Conservation (phyloP, 495 filamentous ascomycete genomes). For the Penicillium maclennaniae region DNA sequence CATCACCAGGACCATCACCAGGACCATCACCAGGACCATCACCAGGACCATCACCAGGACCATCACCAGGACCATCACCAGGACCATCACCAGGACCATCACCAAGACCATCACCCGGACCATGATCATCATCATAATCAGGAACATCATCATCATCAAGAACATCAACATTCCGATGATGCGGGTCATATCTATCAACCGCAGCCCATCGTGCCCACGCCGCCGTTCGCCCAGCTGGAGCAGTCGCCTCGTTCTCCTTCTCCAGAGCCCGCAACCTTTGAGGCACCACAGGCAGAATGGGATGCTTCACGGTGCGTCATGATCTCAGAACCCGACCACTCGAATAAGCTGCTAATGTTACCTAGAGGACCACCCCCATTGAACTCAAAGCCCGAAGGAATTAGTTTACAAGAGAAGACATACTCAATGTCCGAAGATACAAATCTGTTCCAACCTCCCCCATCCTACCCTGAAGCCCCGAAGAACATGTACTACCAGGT, state of each 20-base stretch:
- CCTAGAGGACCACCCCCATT: conserved; percentile 67
- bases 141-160: too few species aligned
- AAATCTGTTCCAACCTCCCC: conserved; percentile 68
- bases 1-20: too few species aligned
- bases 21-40: too few species aligned
- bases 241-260: conserved; percentile 38
- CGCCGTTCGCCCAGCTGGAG: conserved; percentile 21
- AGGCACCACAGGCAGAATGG: conserved; percentile 59
- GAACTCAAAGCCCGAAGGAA: conserved; percentile 72
- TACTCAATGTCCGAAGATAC: conserved; percentile 75
- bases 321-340: background rate
- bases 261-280: conserved; percentile 35
- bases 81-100: conserved; percentile 1
- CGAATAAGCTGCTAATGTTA: conserved; percentile 17
- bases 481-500: conserved; percentile 81
- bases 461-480: conserved; percentile 74
- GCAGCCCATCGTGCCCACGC: conserved; percentile 36
- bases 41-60: background rate
- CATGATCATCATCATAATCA: too few species aligned
- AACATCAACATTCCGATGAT: background rate
- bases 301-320: conserved; percentile 58
- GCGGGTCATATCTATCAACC: conserved; percentile 24
- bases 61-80: background rate
- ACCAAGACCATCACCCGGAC: background rate
- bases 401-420: conserved; percentile 64